Evolutionary conservation across 495 filamentous ascomycete species (phyloP), one percentile per base, ranked within the genome.

Genomic region (Bombardia bombarda): DNA sequence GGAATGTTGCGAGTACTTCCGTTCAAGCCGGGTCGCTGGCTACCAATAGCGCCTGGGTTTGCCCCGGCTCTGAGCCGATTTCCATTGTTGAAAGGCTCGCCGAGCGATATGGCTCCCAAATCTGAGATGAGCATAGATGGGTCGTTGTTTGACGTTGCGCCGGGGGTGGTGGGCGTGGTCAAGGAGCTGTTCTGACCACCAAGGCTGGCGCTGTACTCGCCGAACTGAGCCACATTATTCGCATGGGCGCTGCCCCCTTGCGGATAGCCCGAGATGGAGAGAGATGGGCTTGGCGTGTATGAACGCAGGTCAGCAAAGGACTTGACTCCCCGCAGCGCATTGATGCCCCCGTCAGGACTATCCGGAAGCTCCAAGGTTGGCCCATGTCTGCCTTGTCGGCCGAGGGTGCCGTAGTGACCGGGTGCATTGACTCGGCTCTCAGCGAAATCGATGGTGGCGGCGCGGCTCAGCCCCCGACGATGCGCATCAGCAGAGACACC

Each of bases 401-500:
- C 83, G 34, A 93, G 70, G 1, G 85, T 80, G 52, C 78, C 79
- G 60, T 84, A 87, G 50, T 84, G 70, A 23, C 77, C 74, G 26
- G 72, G 71, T 17, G 82, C 80, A 34, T 77, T 77, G 19, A 74
- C 81, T 6, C 90, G 84, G 26, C 86, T 80, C 58, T 96, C 92
- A 52, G 85, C 88, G 66, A 98, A 98, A 65, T 97, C 90, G 53
- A 93, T 95, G n/a, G 92, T 98, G 24, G 92, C 93, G 16, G 92
- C 89, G 22, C 92, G 85, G 68, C 89, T 92, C 25, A 98, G 70
- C 12, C 79, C 83, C 24, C 90, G 85, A 42, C 89, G 77, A 43
- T 80, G 79, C 24, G 79, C 75, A 46, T 96, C 87, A 42, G 76
- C 72, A 14, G 78, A 75, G 37, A 84, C 84, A 26, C 80, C 77